Percentiles rank a stretch among this genome's conserved stretches.
phyloP scores from a whole-genome alignment of 768 basidiomycete genomes.

The Boletus bicolor region DNA sequence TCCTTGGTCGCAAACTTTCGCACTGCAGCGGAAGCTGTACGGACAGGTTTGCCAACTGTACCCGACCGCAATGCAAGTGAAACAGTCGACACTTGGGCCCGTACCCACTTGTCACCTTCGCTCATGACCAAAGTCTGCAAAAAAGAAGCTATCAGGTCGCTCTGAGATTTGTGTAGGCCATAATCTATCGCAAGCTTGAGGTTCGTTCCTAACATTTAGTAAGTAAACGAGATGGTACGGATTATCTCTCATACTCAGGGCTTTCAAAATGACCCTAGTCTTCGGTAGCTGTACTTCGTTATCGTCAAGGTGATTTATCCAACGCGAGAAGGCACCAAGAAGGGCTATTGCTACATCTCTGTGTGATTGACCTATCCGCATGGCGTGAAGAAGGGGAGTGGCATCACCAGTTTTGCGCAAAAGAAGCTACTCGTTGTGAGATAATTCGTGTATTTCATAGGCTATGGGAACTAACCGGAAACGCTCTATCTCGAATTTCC shows the following conservation, averaged over 20 bases:
- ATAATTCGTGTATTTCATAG: not conserved
- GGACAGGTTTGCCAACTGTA: constrained; percentile 69
- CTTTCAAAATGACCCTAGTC: constrained; percentile 73
- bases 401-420: constrained; percentile 82
- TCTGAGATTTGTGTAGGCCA: constrained; percentile 76
- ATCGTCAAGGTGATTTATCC: constrained; percentile 85
- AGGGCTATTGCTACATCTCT: constrained; percentile 84
- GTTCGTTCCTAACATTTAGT: constrained; percentile 67
- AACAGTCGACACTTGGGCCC: constrained; percentile 62
- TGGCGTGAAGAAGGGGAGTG: constrained; percentile 89
- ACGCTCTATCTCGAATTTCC: constrained; percentile 78
- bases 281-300: constrained; percentile 65
- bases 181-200: constrained; percentile 91
- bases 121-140: constrained; percentile 95
- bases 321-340: constrained; percentile 87
- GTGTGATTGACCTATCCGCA: constrained; percentile 72
- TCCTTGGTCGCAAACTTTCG: constrained; percentile 85
- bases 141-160: constrained; percentile 86
- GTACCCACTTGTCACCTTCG: constrained; percentile 91
- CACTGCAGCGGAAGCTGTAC: constrained; percentile 70
- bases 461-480: constrained; percentile 53
- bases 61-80: constrained; percentile 68
- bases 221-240: constrained; percentile 72
- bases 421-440: constrained; percentile 49
- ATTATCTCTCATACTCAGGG: constrained; percentile 69